A percentile compares a stretch with the other conserved stretches of the same genome.
phyloP scores from a whole-genome alignment of 1,139 yeast genomes.

The Hansenula lynferdii region DNA sequence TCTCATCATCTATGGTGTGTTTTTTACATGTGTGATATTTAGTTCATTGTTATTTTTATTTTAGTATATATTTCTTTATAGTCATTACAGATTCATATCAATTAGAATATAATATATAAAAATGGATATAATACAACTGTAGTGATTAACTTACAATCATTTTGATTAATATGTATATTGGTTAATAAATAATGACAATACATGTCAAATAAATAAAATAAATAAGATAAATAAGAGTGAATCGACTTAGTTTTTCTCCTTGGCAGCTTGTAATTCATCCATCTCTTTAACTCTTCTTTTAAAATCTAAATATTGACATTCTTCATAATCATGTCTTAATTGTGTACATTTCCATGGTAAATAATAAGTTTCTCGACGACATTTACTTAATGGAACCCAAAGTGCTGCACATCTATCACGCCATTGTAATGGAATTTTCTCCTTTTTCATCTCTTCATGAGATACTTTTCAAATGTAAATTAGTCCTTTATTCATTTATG shows the following conservation, averaged over 20 bases:
- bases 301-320: conserved; percentile 80
- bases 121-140: no score
- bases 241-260: no score
- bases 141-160: no score
- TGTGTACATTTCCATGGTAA: conserved; percentile 72
- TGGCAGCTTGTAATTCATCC: conserved; percentile 47
- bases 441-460: conserved; percentile 79
- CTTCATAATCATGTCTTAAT: conserved; percentile 82
- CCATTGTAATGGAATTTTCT: conserved; percentile 76
- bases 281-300: conserved; percentile 76
- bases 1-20: no score
- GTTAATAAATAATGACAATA: no score
- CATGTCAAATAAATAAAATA: not conserved
- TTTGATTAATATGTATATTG: no score
- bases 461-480: conserved; percentile 42
- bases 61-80: no score
- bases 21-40: no score
- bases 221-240: not conserved
- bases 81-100: no score
- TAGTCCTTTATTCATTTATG: not conserved
- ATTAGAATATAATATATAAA: no score
- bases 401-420: conserved; percentile 85
- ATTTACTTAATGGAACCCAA: conserved; percentile 59
- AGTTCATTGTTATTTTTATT: no score
- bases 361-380: conserved; percentile 49